phyloP scores from a whole-genome alignment of 176 grass and related monocot genomes.

The Cenchrus purpureus region DNA sequence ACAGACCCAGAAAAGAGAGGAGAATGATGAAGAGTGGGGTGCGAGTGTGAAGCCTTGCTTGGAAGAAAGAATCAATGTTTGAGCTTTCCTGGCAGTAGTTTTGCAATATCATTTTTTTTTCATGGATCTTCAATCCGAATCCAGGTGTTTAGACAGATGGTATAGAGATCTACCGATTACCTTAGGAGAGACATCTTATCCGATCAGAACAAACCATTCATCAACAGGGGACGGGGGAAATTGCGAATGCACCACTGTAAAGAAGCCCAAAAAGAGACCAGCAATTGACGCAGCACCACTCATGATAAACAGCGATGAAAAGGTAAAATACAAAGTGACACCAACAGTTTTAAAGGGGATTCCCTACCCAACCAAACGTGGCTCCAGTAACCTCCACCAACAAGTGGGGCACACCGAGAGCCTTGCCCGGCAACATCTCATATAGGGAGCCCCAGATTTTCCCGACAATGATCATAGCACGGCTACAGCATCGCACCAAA shows the following conservation, averaged over 20 bases:
- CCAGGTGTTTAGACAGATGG: too few relatives aligned
- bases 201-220: not conserved
- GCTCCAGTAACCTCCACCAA: not conserved
- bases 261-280: not conserved
- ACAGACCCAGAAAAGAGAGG: too few relatives aligned
- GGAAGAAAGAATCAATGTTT: too few relatives aligned
- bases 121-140: too few relatives aligned
- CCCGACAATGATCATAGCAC: conserved; percentile 47
- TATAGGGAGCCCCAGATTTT: conserved; percentile 33
- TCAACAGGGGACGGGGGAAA: not conserved
- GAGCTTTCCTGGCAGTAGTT: too few relatives aligned
- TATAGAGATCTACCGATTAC: too few relatives aligned
- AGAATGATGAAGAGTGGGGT: too few relatives aligned
- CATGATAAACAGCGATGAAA: conserved; percentile 25
- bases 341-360: conserved; percentile 25
- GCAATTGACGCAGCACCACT: conserved; percentile 28
- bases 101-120: too few relatives aligned
- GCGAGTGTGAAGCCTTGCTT: too few relatives aligned
- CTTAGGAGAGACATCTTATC: not conserved
- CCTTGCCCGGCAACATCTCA: conserved; percentile 27
- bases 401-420: not conserved
- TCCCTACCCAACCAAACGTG: not conserved
- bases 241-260: not conserved
- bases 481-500: conserved; percentile 14
- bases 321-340: conserved; percentile 40